Percentiles rank a stretch among this genome's conserved stretches.
These are phyloP conservation scores for Ustilago curta DNA, from an alignment of 1,284 basidiomycete species.

Conservation along the genomic window DNA sequence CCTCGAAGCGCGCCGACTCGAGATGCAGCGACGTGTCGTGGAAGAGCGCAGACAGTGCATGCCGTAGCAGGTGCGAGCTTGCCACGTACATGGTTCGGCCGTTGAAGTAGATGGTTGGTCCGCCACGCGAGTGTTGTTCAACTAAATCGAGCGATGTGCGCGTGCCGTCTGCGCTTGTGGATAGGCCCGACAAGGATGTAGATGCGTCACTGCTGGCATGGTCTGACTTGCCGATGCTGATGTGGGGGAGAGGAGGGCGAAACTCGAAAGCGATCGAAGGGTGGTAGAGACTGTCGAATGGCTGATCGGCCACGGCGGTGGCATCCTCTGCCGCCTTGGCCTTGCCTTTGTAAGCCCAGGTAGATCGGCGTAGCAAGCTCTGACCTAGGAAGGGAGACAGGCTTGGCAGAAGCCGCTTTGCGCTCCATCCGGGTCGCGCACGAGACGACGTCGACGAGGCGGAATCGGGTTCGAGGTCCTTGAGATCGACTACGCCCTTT, in stretches of 20 bases:
- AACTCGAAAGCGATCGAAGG: constrained; percentile 56
- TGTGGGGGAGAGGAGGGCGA: constrained; percentile 42
- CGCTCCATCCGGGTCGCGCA: constrained; percentile 11
- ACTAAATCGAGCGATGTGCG: constrained; percentile 11
- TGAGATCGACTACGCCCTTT: constrained; percentile 47
- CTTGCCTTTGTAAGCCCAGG: constrained; percentile 21
- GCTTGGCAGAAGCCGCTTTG: constrained; percentile 21
- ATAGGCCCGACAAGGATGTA: background rate
- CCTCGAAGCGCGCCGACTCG: constrained; percentile 54
- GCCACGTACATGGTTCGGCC: constrained; percentile 61
- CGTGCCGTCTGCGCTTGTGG: background rate
- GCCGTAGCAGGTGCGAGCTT: constrained; percentile 57
- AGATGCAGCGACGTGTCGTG: constrained; percentile 48
- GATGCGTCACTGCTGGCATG: background rate
- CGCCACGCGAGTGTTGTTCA: constrained; percentile 28
- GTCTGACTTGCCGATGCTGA: constrained; percentile 30
- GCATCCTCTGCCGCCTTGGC: constrained; percentile 2
- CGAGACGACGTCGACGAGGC: constrained; percentile 1
- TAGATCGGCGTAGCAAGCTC: constrained; percentile 26
- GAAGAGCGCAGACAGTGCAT: constrained; percentile 59
- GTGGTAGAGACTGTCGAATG: constrained; percentile 54
- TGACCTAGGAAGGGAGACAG: constrained; percentile 43
- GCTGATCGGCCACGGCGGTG: background rate
- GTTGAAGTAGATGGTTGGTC: constrained; percentile 55
- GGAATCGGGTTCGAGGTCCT: constrained; percentile 28